A percentile compares a stretch with the other conserved stretches of the same genome.
These are phyloP conservation scores for Lactarius hengduanensis DNA, from an alignment of 768 basidiomycete genomes.

Conservation along the genomic window DNA sequence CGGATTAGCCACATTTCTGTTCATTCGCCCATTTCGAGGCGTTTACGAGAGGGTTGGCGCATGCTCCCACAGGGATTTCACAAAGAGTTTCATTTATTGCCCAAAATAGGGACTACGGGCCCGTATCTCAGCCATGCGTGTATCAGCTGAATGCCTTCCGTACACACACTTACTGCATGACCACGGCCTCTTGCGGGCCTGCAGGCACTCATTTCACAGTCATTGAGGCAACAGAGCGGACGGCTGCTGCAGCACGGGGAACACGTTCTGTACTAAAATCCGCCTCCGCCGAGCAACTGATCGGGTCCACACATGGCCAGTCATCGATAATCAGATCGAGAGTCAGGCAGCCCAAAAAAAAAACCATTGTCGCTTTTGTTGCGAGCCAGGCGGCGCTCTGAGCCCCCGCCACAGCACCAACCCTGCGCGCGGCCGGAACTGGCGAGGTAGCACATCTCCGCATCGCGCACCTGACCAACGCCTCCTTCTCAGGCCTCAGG, in stretches of 20 bases:
- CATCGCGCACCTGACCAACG: slow-evolving; percentile 25
- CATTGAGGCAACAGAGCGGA: slow-evolving; percentile 26
- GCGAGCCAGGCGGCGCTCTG: slow-evolving; percentile 19
- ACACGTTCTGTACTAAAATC: slow-evolving; percentile 27
- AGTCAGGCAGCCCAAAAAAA: background rate
- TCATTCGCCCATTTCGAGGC: slow-evolving; percentile 12
- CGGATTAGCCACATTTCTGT: slow-evolving; percentile 25
- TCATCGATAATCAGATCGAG: slow-evolving; percentile 26
- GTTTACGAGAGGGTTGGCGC: slow-evolving; percentile 26
- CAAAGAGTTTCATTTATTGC: slow-evolving; percentile 27
- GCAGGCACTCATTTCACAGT: slow-evolving; percentile 27
- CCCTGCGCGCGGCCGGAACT: slow-evolving; percentile 22
- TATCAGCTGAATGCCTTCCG: slow-evolving; percentile 28
- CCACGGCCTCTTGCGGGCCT: slow-evolving; percentile 28
- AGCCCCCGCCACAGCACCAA: slow-evolving; percentile 11
- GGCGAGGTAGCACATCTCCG: slow-evolving; percentile 22
- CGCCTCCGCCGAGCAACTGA: slow-evolving; percentile 27
- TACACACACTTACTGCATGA: slow-evolving; percentile 26
- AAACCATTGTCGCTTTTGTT: slow-evolving; percentile 6
- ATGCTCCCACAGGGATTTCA: slow-evolving; percentile 25
- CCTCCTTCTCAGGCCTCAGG: slow-evolving; percentile 17
- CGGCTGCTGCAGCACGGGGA: slow-evolving; percentile 24
- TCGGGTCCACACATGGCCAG: slow-evolving; percentile 19
- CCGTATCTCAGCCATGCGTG: slow-evolving; percentile 24
- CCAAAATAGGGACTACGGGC: slow-evolving; percentile 25